Conservation (phyloP, 2,329 filamentous ascomycete genomes). For the Xylaria sp. region DNA sequence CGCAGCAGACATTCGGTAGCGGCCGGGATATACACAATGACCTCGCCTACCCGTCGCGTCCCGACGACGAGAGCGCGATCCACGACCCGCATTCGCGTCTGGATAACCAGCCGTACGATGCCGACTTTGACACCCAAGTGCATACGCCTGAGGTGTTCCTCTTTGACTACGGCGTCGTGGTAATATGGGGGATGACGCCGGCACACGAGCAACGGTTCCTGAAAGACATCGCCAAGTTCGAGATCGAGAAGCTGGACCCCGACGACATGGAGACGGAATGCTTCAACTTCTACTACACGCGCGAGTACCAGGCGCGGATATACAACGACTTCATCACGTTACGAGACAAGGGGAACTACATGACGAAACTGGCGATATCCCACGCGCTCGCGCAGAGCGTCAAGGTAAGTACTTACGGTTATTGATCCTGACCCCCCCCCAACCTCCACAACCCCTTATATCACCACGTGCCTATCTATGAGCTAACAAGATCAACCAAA, state of each 20-base stretch:
- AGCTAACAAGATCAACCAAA: conserved; percentile 8
- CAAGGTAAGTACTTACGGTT: conserved; percentile 59
- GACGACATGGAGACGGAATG: conserved; percentile 92
- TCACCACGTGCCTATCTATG: conserved; percentile 13
- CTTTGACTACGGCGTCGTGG: conserved; percentile 96
- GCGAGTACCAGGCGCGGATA: conserved; percentile 96
- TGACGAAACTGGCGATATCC: conserved; percentile 96
- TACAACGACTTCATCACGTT: conserved; percentile 99
- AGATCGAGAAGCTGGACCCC: conserved; percentile 82
- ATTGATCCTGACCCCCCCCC: neutral
- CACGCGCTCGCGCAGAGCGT: conserved; percentile 95
- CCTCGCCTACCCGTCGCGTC: conserved; percentile 36
- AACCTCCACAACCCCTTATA: neutral
- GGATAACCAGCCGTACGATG: conserved; percentile 45
- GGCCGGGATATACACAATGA: conserved; percentile 40
- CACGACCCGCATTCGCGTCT: conserved; percentile 35
- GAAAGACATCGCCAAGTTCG: conserved; percentile 92
- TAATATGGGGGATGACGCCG: conserved; percentile 98
- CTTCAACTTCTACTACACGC: conserved; percentile 99
- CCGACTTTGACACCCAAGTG: conserved; percentile 83
- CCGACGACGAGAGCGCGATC: conserved; percentile 37
- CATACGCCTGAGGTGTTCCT: conserved; percentile 94
- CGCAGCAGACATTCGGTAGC: conserved; percentile 29
- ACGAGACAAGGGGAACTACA: conserved; percentile 92
- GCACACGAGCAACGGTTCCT: conserved; percentile 87